Base-by-base conservation (phyloP, 2,329 filamentous ascomycete species). In the Escovopsis weberi region DNA sequence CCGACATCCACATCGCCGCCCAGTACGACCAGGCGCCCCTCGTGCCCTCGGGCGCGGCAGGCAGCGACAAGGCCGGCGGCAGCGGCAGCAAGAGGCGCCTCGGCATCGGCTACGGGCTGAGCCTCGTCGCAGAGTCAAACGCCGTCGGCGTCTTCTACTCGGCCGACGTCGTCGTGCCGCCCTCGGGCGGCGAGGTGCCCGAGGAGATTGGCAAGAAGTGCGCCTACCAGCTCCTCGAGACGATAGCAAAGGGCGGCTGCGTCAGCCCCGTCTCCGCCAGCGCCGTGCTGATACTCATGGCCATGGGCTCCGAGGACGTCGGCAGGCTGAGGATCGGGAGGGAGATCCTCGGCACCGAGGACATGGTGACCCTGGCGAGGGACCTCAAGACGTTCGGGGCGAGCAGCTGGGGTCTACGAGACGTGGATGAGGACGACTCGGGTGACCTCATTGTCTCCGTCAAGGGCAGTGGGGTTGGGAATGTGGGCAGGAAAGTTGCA, bases 301-400 rank as follows among this genome's bases (percentile, higher is more conserved):
- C 88, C 32, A 96, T 98, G 91, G 91, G 91, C 0, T 85, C 83
- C 1, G 91, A 96, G 59, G 91, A 98, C 60, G 87, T 98, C 12
- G 91, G 91, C 4, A 75, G 91, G 45, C 61, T 98, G 50, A 76
- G 85, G 48, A 59, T 98, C 45, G 86, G 88, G 30, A 80, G 78
- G 53, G 83, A 89, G 38, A 78, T 95, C 1, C 63, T 96, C 38
- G 88, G 79, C 0, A 82, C 80, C 3, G 85, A 94, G 57, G 81
- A 85, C 46, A 69, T 86, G 42, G 74, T 98, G 44, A 77, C 78
- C 40, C 65, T 95, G 42, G 88, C 85, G 10, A 74, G 91, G 53
- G 91, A 98, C 59, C 63, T 95, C 51, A 82, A 78, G 57, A 80
- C 74, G n/a, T 94, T 96, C 62, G 89, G 89, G 28, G 83, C 84